These are phyloP conservation scores for Neoarthrinium moseri DNA, from an alignment of 2,329 filamentous ascomycete genomes.

Conservation along the genomic window DNA sequence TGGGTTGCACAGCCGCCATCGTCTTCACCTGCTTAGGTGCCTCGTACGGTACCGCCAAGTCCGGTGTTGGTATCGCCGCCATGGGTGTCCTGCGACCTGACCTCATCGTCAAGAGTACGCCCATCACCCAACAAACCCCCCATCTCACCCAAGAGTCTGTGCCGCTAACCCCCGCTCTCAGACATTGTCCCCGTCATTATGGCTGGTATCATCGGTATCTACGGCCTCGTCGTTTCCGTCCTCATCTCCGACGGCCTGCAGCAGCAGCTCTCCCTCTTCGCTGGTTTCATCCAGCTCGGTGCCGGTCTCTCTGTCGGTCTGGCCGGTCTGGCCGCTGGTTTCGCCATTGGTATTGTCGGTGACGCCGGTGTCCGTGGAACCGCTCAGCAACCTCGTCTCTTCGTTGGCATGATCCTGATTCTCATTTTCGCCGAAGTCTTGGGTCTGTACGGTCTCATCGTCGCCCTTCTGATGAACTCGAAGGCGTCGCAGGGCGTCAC, in stretches of 20 bases:
- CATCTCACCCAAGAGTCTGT: no score
- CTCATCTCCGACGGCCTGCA: slow-evolving; percentile 78
- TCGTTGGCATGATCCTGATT: slow-evolving; percentile 98
- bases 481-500: slow-evolving; percentile 67
- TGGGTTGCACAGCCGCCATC: slow-evolving; percentile 86
- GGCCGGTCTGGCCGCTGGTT: slow-evolving; percentile 79
- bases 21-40: slow-evolving; percentile 96
- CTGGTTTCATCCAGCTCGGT: slow-evolving; percentile 82
- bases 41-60: slow-evolving; percentile 98
- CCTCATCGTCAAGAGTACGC: slow-evolving; percentile 97
- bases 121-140: slow-evolving; percentile 9
- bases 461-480: slow-evolving; percentile 99
- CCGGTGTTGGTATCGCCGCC: slow-evolving; percentile 95
- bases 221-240: slow-evolving; percentile 85
- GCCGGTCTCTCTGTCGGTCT: slow-evolving; percentile 81
- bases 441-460: slow-evolving; percentile 99
- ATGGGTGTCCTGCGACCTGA: slow-evolving; percentile 98
- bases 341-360: slow-evolving; percentile 77
- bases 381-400: slow-evolving; percentile 80
- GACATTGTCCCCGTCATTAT: slow-evolving; percentile 99
- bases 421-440: slow-evolving; percentile 99
- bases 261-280: slow-evolving; percentile 73
- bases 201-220: slow-evolving; percentile 99
- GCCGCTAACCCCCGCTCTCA: slow-evolving; percentile 36
- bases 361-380: slow-evolving; percentile 87